These are phyloP conservation scores for Byssothecium circinans DNA, from an alignment of 2,329 filamentous ascomycete genomes.

Conservation along the genomic window DNA sequence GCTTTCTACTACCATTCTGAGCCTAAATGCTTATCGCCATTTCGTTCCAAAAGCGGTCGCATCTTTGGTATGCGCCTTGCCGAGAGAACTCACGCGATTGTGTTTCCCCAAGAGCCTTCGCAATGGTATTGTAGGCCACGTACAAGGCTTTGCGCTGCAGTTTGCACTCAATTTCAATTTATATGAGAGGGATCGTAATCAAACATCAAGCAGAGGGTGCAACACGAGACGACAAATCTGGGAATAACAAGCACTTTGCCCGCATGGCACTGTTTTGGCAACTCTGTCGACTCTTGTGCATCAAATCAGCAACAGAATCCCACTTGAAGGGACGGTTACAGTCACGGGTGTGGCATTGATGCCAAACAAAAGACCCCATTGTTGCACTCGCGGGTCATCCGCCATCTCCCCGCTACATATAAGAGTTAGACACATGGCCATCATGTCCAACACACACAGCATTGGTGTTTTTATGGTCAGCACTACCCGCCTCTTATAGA, in stretches of 20 bases:
- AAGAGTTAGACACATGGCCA: slow-evolving; percentile 11
- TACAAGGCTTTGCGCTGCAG: slow-evolving; percentile 9
- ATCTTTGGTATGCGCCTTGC: slow-evolving; percentile 6
- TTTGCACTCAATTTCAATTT: slow-evolving; percentile 5
- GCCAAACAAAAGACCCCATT: slow-evolving; percentile 16
- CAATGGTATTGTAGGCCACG: slow-evolving; percentile 9
- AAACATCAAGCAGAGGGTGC: slow-evolving; percentile 2
- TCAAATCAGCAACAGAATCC: slow-evolving; percentile 18
- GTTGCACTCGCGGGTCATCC: background rate
- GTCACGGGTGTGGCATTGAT: slow-evolving; percentile 12
- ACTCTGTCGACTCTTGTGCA: slow-evolving; percentile 8
- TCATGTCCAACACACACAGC: slow-evolving; percentile 11
- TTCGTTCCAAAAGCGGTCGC: slow-evolving; percentile 1
- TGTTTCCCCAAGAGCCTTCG: slow-evolving; percentile 11
- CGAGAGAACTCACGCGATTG: slow-evolving; percentile 19
- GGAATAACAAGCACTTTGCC: slow-evolving; percentile 9
- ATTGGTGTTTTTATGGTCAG: slow-evolving; percentile 1
- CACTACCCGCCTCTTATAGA: background rate
- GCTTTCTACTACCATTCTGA: slow-evolving; percentile 3
- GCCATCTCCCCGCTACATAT: slow-evolving; percentile 4
- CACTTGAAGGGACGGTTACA: slow-evolving; percentile 7
- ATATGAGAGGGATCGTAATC: background rate
- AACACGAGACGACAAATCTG: slow-evolving; percentile 8
- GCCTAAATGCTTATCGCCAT: background rate
- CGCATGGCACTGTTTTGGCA: slow-evolving; percentile 13